Conservation (phyloP, 768 basidiomycete genomes). For the Boletus rex-veris region DNA sequence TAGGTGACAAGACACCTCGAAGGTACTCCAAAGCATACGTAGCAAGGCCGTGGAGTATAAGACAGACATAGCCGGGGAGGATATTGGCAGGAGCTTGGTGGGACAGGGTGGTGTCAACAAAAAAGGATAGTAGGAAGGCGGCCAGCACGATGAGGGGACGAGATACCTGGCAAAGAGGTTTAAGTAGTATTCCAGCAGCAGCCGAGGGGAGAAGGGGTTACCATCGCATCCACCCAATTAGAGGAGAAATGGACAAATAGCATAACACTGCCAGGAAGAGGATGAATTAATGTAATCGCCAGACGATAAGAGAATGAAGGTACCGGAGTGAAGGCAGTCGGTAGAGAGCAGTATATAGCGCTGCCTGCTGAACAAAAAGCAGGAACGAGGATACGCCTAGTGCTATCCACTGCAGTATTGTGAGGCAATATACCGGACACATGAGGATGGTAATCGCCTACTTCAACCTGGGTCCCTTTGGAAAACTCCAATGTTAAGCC, state of each 20-base stretch:
- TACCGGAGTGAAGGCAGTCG: constrained; percentile 67
- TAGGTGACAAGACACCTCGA: constrained; percentile 52
- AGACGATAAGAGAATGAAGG: constrained; percentile 15
- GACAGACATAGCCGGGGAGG: constrained; percentile 64
- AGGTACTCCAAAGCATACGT: constrained; percentile 65
- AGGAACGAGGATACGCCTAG: constrained; percentile 64
- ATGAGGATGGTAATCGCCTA: constrained; percentile 30
- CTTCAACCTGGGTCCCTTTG: constrained; percentile 58
- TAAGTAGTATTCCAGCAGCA: background rate
- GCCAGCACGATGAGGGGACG: constrained; percentile 44
- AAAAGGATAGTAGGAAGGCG: constrained; percentile 53
- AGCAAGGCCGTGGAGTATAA: constrained; percentile 55
- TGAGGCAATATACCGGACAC: constrained; percentile 6
- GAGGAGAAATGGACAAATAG: constrained; percentile 68
- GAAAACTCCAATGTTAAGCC: constrained; percentile 49
- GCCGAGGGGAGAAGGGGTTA: constrained; percentile 48
- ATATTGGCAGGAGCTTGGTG: constrained; percentile 37
- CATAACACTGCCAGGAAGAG: constrained; percentile 49
- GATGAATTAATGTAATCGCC: background rate
- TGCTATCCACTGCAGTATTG: constrained; percentile 57
- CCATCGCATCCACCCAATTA: constrained; percentile 58
- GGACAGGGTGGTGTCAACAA: constrained; percentile 50
- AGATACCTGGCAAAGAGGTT: constrained; percentile 39
- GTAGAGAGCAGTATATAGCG: constrained; percentile 65
- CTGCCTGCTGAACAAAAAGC: constrained; percentile 64